Base-by-base conservation (phyloP, 2,329 filamentous ascomycete species). In the Neofusicoccum sp. region DNA sequence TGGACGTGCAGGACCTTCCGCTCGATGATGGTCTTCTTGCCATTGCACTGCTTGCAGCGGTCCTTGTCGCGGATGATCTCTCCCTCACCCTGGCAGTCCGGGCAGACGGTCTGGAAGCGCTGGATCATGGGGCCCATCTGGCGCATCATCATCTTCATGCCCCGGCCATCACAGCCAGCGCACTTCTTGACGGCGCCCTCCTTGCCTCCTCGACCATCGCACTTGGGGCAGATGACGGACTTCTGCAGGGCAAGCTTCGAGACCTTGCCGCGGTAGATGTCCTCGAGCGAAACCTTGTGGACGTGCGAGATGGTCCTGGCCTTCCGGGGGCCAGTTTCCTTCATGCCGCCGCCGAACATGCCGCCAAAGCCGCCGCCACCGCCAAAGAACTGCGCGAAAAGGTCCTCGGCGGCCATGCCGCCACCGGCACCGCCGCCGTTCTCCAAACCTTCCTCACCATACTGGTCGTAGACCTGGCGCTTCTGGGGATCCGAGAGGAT, bases 91-190 rank as follows among this genome's bases (percentile, higher is more conserved):
- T 95, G 94, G 78, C 95, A 99, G 81, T 99, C 96, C 33, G 93
- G 91, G 86, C 95, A 99, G 71, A 97, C 93, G 34, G 94, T 98
- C 85, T 99, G 95, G 88, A 99, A 99, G 64, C 95, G 92, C 83
- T 99, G 96, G 71, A 99, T 98, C 95, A 99, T 99, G 65, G 95
- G 95, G 58, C 95, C 95, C 93, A 99, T 98, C 81, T 99, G 95
- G 76, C 96, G 91, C 95, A 99, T 97, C 94, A 99, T 98, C 44
- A 92, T 97, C 90, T 98, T 98, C 91, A 97, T 97, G 79, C 95
- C 95, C 67, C 90, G 87, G 69, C 95, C 95, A 73, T 96, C 92
- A 78, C 95, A 99, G 74, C 92, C 91, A 44, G 87, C 76, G 80
- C 95, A 99, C 73, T 90, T 91, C 83, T 93, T 94, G 68, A 98